Evolutionary conservation across 768 basidiomycete species (phyloP).

Genomic region (Leccinum olivaceopallidum): DNA sequence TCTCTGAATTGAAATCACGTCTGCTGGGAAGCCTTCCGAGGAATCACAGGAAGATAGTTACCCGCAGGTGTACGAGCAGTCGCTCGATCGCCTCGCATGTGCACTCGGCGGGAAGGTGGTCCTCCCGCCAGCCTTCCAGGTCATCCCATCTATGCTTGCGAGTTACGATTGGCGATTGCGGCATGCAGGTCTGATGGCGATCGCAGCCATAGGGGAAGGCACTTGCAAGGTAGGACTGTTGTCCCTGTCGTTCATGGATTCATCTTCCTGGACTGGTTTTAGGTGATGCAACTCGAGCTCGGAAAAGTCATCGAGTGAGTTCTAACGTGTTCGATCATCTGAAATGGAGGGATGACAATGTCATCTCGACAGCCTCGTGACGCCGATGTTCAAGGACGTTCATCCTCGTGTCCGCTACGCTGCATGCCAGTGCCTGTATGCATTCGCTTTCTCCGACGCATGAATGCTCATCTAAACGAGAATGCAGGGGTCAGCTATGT

Average conservation of each 20-base stretch:
- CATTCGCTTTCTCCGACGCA: constrained; percentile 8
- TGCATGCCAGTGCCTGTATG: constrained; percentile 84
- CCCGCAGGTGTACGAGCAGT: constrained; percentile 79
- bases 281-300: constrained; percentile 81
- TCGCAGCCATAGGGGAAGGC: constrained; percentile 84
- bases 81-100: constrained; percentile 78
- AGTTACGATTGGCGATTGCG: constrained; percentile 83
- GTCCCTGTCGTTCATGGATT: neutral
- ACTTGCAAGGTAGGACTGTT: constrained; percentile 56
- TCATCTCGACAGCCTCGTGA: constrained; percentile 54
- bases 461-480: constrained; percentile 1
- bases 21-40: constrained; percentile 53
- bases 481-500: constrained; percentile 76
- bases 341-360: neutral
- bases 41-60: constrained; percentile 62
- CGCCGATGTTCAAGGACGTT: constrained; percentile 73
- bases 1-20: neutral
- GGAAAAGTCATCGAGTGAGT: constrained; percentile 79
- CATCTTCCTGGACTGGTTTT: neutral
- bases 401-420: constrained; percentile 76
- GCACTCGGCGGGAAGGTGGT: constrained; percentile 76
- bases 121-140: constrained; percentile 78
- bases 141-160: constrained; percentile 79
- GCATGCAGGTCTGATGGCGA: constrained; percentile 86
- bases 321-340: neutral